Evolutionary conservation across 352 stramenopile species (phyloP).

Genomic region (Phytopythium mirpurense): DNA sequence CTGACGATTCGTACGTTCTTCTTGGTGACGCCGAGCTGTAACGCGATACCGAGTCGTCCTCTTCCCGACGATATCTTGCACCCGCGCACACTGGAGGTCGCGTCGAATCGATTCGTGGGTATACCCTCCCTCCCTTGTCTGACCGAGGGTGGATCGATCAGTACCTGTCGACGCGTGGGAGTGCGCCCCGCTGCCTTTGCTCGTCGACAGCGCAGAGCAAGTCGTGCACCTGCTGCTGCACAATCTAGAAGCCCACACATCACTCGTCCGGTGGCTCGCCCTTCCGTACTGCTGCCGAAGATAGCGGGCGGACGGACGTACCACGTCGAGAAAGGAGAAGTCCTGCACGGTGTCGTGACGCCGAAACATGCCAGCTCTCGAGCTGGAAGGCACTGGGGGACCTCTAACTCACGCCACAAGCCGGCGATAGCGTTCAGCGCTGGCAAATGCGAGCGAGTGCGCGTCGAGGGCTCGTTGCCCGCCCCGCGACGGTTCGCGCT

Average conservation of each 20-base stretch:
- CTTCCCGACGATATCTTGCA: neutral
- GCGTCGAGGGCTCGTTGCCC: no score
- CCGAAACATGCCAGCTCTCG: no score
- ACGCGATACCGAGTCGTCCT: conserved; percentile 14
- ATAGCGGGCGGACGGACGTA: no score
- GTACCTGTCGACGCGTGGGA: conserved; percentile 64
- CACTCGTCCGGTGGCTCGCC: neutral
- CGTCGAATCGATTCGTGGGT: neutral
- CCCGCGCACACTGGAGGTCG: neutral
- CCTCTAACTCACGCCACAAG: no score
- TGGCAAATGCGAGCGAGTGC: no score
- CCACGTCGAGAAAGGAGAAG: conserved; percentile 19
- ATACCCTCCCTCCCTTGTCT: no score
- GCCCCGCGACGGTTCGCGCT: no score
- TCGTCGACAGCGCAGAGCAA: conserved; percentile 42
- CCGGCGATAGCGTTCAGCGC: no score
- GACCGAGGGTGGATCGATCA: neutral
- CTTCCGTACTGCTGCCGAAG: neutral
- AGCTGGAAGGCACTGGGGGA: no score
- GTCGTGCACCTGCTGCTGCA: conserved; percentile 65
- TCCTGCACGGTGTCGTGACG: conserved; percentile 8
- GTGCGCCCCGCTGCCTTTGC: conserved; percentile 32
- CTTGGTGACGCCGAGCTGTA: conserved; percentile 33
- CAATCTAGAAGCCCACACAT: conserved; percentile 12
- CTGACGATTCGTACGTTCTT: conserved; percentile 18